Evolutionary conservation across 2,329 filamentous ascomycete species (phyloP).

Genomic region (Mollisia scopiformis): DNA sequence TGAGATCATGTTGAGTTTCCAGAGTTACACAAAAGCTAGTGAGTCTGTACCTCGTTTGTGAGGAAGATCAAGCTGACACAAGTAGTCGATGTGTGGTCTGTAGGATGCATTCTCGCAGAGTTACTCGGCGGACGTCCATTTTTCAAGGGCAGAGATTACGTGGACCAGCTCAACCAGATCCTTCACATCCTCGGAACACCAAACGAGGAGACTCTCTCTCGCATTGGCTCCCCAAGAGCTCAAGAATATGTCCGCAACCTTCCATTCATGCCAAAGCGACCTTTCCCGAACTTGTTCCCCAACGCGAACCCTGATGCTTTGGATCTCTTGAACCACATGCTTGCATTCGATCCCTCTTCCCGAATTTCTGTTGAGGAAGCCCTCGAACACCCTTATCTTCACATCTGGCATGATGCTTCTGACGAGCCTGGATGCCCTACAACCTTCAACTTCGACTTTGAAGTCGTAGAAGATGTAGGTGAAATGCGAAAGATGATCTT

Average conservation of each 20-base stretch:
- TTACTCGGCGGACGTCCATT: constrained; percentile 94
- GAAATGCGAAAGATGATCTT: constrained; percentile 98
- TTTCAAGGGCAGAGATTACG: constrained; percentile 99
- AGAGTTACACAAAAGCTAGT: constrained; percentile 99
- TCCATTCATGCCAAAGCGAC: constrained; percentile 90
- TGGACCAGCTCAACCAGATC: constrained; percentile 99
- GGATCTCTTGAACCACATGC: constrained; percentile 94
- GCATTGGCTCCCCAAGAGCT: constrained; percentile 92
- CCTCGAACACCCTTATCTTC: constrained; percentile 92
- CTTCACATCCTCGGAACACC: constrained; percentile 96
- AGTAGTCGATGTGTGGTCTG: constrained; percentile 98
- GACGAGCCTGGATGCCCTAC: constrained; percentile 94
- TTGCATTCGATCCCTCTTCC: constrained; percentile 92
- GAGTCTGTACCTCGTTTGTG: constrained; percentile 48
- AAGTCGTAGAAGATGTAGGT: constrained; percentile 91
- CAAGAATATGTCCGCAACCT: constrained; percentile 99
- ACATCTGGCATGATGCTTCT: constrained; percentile 94
- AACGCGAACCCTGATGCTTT: constrained; percentile 95
- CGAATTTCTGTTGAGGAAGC: constrained; percentile 95
- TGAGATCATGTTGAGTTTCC: constrained; percentile 99
- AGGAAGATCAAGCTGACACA: constrained; percentile 11
- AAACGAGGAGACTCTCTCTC: constrained; percentile 89
- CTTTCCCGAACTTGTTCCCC: constrained; percentile 86
- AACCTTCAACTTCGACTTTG: constrained; percentile 97
- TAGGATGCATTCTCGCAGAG: constrained; percentile 96